These are phyloP conservation scores for Paramecium octaurelia DNA, from an alignment of 73 alveolate species.

Conservation along the genomic window DNA sequence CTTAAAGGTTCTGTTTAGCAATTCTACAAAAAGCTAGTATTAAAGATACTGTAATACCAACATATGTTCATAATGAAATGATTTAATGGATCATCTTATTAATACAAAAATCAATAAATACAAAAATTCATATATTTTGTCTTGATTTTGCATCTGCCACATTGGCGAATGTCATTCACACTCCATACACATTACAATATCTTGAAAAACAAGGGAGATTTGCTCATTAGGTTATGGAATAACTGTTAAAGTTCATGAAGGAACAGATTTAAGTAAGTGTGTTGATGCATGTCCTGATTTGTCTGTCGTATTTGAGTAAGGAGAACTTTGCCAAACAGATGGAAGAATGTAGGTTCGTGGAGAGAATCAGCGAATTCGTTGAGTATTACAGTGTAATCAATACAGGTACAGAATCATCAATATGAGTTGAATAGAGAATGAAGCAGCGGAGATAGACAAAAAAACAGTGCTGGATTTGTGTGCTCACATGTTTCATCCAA, in stretches of 20 bases:
- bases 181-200: slow-evolving; percentile 81
- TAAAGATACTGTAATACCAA: slow-evolving; percentile 83
- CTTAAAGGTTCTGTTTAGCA: slow-evolving; percentile 94
- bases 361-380: slow-evolving; percentile 89
- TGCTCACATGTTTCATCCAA: slow-evolving; percentile 93
- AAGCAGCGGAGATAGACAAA: slow-evolving; percentile 88
- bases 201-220: slow-evolving; percentile 79
- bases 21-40: slow-evolving; percentile 92
- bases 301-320: slow-evolving; percentile 84
- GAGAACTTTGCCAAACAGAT: slow-evolving; percentile 84
- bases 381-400: slow-evolving; percentile 82
- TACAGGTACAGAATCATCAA: slow-evolving; percentile 45
- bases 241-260: slow-evolving; percentile 59
- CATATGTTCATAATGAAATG: slow-evolving; percentile 78
- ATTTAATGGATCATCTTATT: slow-evolving; percentile 79
- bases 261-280: slow-evolving; percentile 84
- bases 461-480: slow-evolving; percentile 89
- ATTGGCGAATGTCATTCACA: slow-evolving; percentile 92
- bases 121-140: slow-evolving; percentile 88
- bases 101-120: slow-evolving; percentile 65
- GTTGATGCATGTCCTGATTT: slow-evolving; percentile 90
- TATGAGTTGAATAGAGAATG: slow-evolving; percentile 67
- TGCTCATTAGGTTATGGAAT: slow-evolving; percentile 74
- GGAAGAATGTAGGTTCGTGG: slow-evolving; percentile 92
- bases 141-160: slow-evolving; percentile 93